These are phyloP conservation scores for Fusarium sp. DNA, from an alignment of 2,329 filamentous ascomycete species.

Conservation along the genomic window DNA sequence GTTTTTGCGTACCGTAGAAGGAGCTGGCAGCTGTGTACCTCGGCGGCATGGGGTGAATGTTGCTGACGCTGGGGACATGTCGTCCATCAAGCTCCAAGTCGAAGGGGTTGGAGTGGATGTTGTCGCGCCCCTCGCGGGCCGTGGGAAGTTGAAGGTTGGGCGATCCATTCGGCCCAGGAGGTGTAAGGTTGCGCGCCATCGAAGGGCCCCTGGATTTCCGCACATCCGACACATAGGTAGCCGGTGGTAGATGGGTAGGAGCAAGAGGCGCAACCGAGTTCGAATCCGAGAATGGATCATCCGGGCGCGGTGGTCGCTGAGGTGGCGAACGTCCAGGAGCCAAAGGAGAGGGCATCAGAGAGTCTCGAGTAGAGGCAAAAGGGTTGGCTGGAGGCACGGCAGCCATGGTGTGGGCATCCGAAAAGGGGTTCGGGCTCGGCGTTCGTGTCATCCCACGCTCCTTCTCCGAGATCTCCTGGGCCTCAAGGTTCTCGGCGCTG, in stretches of 20 bases:
- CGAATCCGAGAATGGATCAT: constrained; percentile 61
- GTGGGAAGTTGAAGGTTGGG: constrained; percentile 46
- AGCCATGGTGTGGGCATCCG: constrained; percentile 58
- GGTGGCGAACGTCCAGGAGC: constrained; percentile 34
- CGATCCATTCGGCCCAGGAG: constrained; percentile 45
- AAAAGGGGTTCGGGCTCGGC: constrained; percentile 44
- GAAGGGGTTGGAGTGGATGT: constrained; percentile 73
- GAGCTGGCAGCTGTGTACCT: constrained; percentile 40
- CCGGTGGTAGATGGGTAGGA: constrained; percentile 47
- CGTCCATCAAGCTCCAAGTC: constrained; percentile 64
- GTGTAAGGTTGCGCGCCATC: constrained; percentile 46
- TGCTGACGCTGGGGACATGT: constrained; percentile 31
- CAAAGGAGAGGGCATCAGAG: constrained; percentile 54
- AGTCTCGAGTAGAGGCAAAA: constrained; percentile 56
- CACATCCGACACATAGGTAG: constrained; percentile 60
- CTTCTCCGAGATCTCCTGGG: constrained; percentile 37
- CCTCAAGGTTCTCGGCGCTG: constrained; percentile 53
- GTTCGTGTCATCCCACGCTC: constrained; percentile 23
- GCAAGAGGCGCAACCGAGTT: constrained; percentile 55
- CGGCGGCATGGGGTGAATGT: constrained; percentile 39
- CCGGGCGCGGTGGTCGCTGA: constrained; percentile 26
- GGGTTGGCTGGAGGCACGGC: constrained; percentile 50
- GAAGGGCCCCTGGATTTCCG: constrained; percentile 63
- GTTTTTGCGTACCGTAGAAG: constrained; percentile 48
- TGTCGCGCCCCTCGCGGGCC: constrained; percentile 58